Evolutionary conservation across 192 early-diverging fungal genomes (phyloP), one percentile per base, ranked within the genome.

Genomic region (Coemansia sp.): DNA sequence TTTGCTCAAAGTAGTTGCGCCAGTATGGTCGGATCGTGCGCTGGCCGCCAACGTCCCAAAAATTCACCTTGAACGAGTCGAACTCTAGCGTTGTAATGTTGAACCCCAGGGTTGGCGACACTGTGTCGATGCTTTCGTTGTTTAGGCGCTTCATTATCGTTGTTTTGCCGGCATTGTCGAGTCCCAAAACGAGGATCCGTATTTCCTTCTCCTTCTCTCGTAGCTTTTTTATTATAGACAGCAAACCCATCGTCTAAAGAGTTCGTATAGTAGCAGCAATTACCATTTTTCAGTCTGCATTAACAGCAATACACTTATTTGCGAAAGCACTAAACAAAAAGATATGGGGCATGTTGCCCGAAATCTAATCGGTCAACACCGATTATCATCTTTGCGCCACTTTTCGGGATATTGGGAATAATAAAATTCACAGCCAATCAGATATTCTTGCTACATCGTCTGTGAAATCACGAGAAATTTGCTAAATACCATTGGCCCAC

Each of bases 1-100:
- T 99, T 59, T 96, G 92, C 70, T 99, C 97, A 88, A 99, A 99
- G 67, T 99, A 99, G 83, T 99, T 99, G 29, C 96, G 82, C 97
- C 97, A 99, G 75, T 97, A 99, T 4, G 93, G 89, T 60, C 97
- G 86, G 66, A 99, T 96, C 4, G 92, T 92, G 64, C 92, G 92
- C 74, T 99, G 97, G 0, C 97, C 97, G 39, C 97, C 97, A 24
- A 99, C 92, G 75, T 99, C 97, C 93, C 92, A 95, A 59, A 96
- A 87, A 65, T 97, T 94, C 64, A 95, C 79, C 63, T 90, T 91
- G 84, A 87, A 97, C 1, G 58, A 38, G 54, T 76, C 66, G 5
- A 73, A 56, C 11, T 90, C 91, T 15, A 98, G 65, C 0, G 97
- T 98, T 54, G 94, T 94, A 72, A 99, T 99, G 70, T 97, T 95